A percentile compares a stretch with the other conserved stretches of the same genome.
Evolutionary conservation across 495 filamentous ascomycete genomes (phyloP).

Genomic region (Neurospora sp.): DNA sequence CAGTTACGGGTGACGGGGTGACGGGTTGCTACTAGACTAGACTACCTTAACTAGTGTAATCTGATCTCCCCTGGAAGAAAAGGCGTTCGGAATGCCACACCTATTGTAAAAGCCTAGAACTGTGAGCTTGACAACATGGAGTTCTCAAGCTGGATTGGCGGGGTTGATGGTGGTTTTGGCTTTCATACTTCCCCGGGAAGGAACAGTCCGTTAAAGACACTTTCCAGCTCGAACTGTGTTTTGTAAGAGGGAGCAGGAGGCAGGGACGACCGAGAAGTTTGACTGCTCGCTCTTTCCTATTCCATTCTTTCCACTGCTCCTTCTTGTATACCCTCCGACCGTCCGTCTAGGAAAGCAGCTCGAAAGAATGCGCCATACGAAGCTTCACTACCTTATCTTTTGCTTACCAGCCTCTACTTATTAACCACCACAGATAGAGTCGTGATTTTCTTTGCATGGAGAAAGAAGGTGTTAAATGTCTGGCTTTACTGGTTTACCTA

Average conservation of each 20-base stretch:
- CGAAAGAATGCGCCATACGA: neutral
- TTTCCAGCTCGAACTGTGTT: neutral
- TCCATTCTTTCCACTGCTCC: neutral
- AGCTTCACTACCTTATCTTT: neutral
- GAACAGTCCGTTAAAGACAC: neutral
- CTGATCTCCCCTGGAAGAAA: neutral
- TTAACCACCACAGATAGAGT: neutral
- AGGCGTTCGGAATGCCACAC: neutral
- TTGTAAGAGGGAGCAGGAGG: neutral
- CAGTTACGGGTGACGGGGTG: neutral
- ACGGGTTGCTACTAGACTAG: neutral
- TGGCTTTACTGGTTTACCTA: neutral
- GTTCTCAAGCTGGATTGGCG: neutral
- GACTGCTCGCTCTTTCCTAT: neutral
- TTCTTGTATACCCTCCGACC: neutral
- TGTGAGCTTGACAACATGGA: neutral
- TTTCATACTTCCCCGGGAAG: neutral
- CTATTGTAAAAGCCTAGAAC: neutral
- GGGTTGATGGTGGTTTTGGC: neutral
- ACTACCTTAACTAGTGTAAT: neutral
- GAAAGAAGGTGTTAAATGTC: neutral
- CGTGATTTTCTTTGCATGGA: neutral
- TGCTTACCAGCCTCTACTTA: neutral
- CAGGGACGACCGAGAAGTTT: neutral
- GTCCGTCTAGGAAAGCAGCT: neutral